Evolutionary conservation across 2,329 filamentous ascomycete genomes (phyloP), one percentile per base, ranked within the genome.

Genomic region (Nothophoma quercina): DNA sequence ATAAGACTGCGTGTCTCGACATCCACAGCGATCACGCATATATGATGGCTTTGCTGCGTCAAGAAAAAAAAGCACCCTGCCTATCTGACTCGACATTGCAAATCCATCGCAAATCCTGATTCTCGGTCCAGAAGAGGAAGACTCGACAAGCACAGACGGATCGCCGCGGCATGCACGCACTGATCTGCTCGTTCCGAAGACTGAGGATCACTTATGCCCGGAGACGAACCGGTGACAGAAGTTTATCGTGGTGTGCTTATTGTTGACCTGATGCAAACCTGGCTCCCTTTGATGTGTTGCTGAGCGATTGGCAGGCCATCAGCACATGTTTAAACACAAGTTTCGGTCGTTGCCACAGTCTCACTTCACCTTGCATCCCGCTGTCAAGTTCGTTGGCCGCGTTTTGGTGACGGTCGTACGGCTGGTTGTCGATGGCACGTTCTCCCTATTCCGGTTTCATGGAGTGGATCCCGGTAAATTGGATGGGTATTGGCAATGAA

Each of bases 121-220:
- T 47, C 26, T 50, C 18, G 42, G 48, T 32, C 40, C 22, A 34
- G 36, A 50, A 48, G 38, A 46, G 44, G 36, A 43, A n/a, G 12
- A 43, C 32, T 40, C 9, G n/a, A 15, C 34, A 19, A 49, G 54
- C 55, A 58, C 55, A 51, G 54, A 36, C 48, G 29, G 51, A 60
- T 58, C 54, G 45, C 51, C 48, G 42, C 30, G 35, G 40, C 39
- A 44, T 38, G 43, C 50, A 45, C 52, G 43, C 48, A 44, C 35
- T 41, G 62, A 64, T 63, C 62, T 60, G 32, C 44, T 53, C 38
- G 32, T 53, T 42, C 62, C 46, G 58, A 42, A 39, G 48, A 51
- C 52, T 42, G 52, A 40, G 18, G 43, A 55, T 49, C 60, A 38
- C 42, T 51, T 32, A 39, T 29, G 44, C 47, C 44, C 43, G 43